Conservation (phyloP, 495 filamentous ascomycete genomes). For the Penicillium paradoxum region DNA sequence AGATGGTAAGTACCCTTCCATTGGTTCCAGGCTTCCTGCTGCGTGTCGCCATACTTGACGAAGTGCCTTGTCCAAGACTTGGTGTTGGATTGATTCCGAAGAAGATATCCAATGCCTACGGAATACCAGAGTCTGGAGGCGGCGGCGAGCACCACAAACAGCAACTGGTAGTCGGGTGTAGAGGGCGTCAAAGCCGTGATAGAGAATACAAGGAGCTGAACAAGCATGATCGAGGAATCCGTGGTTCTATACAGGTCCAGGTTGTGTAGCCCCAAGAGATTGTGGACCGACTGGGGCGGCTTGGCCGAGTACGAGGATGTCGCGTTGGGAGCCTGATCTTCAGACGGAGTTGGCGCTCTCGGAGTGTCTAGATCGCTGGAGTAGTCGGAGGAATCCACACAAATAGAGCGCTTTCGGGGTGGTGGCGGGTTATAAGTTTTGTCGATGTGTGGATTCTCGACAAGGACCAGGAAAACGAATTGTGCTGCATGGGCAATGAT, state of each 20-base stretch:
- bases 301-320: constrained; percentile 33
- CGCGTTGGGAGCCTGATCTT: constrained; percentile 38
- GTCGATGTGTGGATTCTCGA: constrained; percentile 98
- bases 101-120: constrained; percentile 77
- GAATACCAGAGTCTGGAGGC: constrained; percentile 90
- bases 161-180: constrained; percentile 62
- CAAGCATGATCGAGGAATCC: constrained; percentile 71
- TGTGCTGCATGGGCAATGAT: constrained; percentile 92
- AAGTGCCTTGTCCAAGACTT: constrained; percentile 97
- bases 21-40: constrained; percentile 90
- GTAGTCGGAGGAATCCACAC: constrained; percentile 34
- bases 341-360: constrained; percentile 33
- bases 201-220: constrained; percentile 66
- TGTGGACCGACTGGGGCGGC: constrained; percentile 65
- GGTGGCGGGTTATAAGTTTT: constrained; percentile 93
- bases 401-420: constrained; percentile 55
- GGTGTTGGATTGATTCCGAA: constrained; percentile 78
- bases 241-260: constrained; percentile 82
- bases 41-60: constrained; percentile 88
- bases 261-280: constrained; percentile 74
- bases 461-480: constrained; percentile 80
- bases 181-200: constrained; percentile 73
- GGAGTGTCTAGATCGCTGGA: constrained; percentile 31
- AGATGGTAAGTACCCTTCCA: constrained; percentile 97
- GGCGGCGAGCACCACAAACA: constrained; percentile 78